phyloP scores from a whole-genome alignment of 306 rosid genomes.

The Geum urbanum region DNA sequence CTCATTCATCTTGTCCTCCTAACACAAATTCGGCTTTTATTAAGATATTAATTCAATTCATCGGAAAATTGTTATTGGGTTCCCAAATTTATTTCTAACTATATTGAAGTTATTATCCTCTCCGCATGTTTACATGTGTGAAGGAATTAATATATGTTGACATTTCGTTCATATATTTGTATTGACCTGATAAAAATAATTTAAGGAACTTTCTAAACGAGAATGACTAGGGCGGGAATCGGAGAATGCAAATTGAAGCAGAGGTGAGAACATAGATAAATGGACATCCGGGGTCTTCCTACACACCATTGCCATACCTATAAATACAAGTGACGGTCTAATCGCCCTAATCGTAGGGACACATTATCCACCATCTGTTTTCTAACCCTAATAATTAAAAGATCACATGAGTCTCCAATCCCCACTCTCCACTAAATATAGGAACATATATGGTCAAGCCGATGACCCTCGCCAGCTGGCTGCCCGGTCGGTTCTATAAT shows the following conservation, averaged over 20 bases:
- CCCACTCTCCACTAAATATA: neutral
- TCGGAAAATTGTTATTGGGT: too few species aligned
- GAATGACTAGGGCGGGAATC: neutral
- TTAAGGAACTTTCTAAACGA: neutral
- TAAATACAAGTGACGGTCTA: neutral
- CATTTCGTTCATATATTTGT: too few species aligned
- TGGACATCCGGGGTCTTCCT: neutral
- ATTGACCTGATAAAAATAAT: too few species aligned
- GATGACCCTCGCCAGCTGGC: conserved; percentile 11
- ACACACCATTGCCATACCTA: neutral
- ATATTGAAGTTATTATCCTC: too few species aligned
- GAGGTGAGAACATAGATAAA: neutral
- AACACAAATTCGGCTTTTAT: too few species aligned
- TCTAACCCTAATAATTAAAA: neutral
- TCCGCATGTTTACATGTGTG: too few species aligned
- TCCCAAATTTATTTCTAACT: too few species aligned
- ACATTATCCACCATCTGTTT: neutral
- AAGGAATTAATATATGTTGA: too few species aligned
- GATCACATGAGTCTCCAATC: neutral
- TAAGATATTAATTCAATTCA: too few species aligned
- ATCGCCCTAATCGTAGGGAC: conserved; percentile 5
- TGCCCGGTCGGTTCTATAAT: neutral
- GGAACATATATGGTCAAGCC: conserved; percentile 14
- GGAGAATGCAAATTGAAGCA: neutral
- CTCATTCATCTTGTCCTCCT: too few species aligned